These are phyloP conservation scores for Quercus suber DNA, from an alignment of 306 rosid species.

Conservation along the genomic window DNA sequence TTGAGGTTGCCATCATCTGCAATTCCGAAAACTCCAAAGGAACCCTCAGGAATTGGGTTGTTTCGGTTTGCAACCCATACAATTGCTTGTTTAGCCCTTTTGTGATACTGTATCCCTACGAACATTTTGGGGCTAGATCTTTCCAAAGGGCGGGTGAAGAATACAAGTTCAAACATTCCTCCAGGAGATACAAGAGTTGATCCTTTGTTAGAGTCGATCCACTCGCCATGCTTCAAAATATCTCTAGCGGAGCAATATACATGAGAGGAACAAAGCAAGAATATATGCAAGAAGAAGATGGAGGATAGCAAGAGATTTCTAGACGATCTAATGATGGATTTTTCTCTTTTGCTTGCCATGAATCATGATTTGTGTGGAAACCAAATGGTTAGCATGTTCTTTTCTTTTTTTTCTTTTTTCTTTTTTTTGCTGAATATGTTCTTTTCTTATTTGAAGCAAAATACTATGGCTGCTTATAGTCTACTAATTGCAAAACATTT, in stretches of 20 bases:
- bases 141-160: conserved; percentile 12
- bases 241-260: not conserved
- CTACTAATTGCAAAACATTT: too few relatives aligned
- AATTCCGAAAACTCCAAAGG: not conserved
- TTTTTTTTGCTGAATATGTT: too few relatives aligned
- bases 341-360: not conserved
- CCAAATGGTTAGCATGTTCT: too few relatives aligned
- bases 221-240: not conserved
- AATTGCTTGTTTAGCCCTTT: too few relatives aligned
- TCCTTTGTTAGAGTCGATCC: not conserved
- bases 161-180: conserved; percentile 28
- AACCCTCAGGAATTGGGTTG: fast-evolving
- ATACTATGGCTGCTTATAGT: too few relatives aligned
- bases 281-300: not conserved
- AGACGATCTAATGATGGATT: not conserved
- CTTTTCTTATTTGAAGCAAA: too few relatives aligned
- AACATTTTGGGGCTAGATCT: too few relatives aligned
- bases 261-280: not conserved
- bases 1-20: not conserved
- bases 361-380: not conserved
- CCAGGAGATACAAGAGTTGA: conserved; percentile 26
- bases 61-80: not conserved
- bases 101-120: too few relatives aligned
- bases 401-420: too few relatives aligned
- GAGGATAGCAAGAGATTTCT: not conserved